These are phyloP conservation scores for Gymnopilus junonius DNA, from an alignment of 768 basidiomycete genomes.

Conservation along the genomic window DNA sequence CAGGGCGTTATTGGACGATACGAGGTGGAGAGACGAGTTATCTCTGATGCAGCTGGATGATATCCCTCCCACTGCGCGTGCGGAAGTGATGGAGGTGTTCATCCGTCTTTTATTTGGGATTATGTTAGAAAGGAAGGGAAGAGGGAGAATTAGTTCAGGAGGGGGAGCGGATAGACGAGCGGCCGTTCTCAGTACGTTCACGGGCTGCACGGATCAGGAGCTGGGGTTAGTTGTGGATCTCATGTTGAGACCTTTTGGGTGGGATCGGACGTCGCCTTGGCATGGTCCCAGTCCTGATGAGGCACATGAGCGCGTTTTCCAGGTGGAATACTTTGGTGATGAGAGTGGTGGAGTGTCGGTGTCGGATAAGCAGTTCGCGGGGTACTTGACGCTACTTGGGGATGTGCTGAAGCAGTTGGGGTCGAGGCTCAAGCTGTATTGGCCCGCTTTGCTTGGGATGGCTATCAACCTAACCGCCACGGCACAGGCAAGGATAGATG, in stretches of 20 bases:
- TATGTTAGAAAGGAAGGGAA: conserved; percentile 81
- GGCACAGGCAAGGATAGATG: conserved; percentile 63
- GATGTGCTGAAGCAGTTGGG: conserved; percentile 87
- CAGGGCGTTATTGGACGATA: conserved; percentile 77
- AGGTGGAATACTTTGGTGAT: conserved; percentile 9
- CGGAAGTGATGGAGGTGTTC: conserved; percentile 68
- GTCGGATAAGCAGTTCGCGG: conserved; percentile 72
- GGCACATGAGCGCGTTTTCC: conserved; percentile 15
- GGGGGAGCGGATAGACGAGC: conserved; percentile 72
- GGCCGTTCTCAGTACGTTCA: conserved; percentile 75
- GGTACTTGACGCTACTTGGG: conserved; percentile 83
- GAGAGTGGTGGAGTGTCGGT: conserved; percentile 37
- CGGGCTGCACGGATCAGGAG: conserved; percentile 73
- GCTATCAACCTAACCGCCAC: conserved; percentile 67
- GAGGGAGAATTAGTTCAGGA: conserved; percentile 68
- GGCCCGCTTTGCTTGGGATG: conserved; percentile 76
- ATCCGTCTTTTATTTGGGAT: conserved; percentile 85
- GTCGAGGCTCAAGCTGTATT: conserved; percentile 65
- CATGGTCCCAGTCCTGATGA: conserved; percentile 17
- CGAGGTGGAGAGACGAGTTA: conserved; percentile 88
- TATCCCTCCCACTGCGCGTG: conserved; percentile 58
- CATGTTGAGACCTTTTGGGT: conserved; percentile 78
- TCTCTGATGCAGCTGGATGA: conserved; percentile 67
- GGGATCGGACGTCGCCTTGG: conserved; percentile 29
- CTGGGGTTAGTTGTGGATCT: conserved; percentile 79